Conservation (phyloP, 75 land plant genomes). For the Sequoiadendron giganteum region DNA sequence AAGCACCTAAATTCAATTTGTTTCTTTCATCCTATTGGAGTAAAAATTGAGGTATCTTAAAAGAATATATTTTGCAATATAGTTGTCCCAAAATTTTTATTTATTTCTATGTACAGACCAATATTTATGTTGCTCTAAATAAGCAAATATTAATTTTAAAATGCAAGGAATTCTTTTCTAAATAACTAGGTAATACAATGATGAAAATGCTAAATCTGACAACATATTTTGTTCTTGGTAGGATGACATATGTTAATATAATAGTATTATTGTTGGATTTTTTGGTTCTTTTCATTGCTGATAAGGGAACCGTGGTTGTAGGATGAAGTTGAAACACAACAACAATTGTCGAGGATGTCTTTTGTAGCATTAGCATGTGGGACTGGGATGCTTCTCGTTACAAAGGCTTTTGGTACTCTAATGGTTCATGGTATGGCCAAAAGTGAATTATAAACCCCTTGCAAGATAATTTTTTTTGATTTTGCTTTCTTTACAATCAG, state of each 20-base stretch:
- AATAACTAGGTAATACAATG: neutral
- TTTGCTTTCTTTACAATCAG: neutral
- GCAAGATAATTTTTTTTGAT: neutral
- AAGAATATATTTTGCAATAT: neutral
- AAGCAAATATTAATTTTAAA: neutral
- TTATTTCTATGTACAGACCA: neutral
- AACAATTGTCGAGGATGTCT: slow-evolving; percentile 79
- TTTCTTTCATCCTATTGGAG: neutral
- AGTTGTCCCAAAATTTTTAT: neutral
- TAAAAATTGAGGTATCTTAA: neutral
- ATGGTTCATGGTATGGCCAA: slow-evolving; percentile 57
- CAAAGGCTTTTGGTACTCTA: slow-evolving; percentile 42
- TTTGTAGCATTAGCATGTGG: slow-evolving; percentile 81
- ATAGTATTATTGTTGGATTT: neutral
- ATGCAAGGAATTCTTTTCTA: neutral
- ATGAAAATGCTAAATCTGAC: neutral
- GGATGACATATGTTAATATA: neutral
- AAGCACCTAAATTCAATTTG: neutral
- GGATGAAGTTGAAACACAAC: slow-evolving; percentile 77
- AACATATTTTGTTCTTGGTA: neutral
- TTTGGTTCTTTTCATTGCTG: neutral
- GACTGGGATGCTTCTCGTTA: slow-evolving; percentile 64
- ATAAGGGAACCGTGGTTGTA: slow-evolving; percentile 23
- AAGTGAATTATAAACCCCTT: neutral
- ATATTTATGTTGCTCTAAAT: neutral